phyloP scores from a whole-genome alignment of 345 rosid species.

The Sonneratia caseolaris region DNA sequence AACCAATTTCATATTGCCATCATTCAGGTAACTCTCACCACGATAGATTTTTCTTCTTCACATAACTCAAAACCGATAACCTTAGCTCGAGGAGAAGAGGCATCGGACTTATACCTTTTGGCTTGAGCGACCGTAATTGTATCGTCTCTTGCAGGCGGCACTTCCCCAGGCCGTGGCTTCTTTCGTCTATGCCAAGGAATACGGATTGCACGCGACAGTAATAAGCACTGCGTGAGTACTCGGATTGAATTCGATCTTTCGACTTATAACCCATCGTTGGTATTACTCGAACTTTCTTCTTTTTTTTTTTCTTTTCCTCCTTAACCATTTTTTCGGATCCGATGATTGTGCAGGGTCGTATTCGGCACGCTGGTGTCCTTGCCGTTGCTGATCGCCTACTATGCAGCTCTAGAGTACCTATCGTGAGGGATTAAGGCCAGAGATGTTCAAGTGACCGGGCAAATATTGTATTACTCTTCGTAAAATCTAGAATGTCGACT shows the following conservation, averaged over 20 bases:
- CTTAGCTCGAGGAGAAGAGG: too few species aligned
- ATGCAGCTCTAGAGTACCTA: conserved; percentile 20
- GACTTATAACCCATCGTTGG: not conserved
- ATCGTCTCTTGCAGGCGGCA: conserved; percentile 24
- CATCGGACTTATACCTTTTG: not conserved
- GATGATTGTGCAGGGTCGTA: conserved; percentile 45
- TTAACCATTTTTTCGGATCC: not conserved
- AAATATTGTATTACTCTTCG: not conserved
- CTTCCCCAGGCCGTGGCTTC: conserved; percentile 37
- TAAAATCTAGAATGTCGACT: too few species aligned
- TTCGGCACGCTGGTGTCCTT: conserved; percentile 60
- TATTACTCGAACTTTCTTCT: not conserved
- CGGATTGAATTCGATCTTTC: not conserved
- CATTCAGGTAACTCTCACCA: conserved; percentile 21
- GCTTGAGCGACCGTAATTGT: not conserved
- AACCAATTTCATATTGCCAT: conserved; percentile 32
- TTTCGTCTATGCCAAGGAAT: conserved; percentile 42
- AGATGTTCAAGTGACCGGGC: not conserved
- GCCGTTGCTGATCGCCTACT: conserved; percentile 57
- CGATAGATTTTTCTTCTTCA: too few species aligned
- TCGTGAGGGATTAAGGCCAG: not conserved
- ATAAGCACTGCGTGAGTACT: conserved; percentile 39
- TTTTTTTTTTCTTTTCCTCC: not conserved
- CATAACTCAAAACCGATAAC: too few species aligned
- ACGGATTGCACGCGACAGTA: conserved; percentile 32